phyloP scores from a whole-genome alignment of 148 eudicot genomes.

The Chenopodium berlandieri region DNA sequence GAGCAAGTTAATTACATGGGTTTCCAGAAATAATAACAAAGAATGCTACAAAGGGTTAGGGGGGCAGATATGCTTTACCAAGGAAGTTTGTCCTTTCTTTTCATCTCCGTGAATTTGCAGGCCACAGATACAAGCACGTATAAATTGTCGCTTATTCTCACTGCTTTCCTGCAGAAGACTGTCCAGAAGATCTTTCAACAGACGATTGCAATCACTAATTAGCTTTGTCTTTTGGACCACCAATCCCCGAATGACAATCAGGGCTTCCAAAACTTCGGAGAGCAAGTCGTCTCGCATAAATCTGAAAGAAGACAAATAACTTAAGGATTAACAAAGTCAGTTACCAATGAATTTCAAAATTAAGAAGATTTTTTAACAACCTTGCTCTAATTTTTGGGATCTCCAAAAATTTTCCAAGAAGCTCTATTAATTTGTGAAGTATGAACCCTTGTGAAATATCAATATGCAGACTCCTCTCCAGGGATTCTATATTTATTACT shows the following conservation, averaged over 20 bases:
- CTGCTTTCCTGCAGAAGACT: constrained; percentile 89
- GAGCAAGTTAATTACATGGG: background rate
- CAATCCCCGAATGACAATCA: constrained; percentile 89
- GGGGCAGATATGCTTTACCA: constrained; percentile 46
- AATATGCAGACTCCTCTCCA: constrained; percentile 94
- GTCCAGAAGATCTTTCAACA: constrained; percentile 91
- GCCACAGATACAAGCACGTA: constrained; percentile 87
- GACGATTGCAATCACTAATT: constrained; percentile 87
- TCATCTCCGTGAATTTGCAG: constrained; percentile 87
- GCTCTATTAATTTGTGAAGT: constrained; percentile 98
- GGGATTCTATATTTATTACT: constrained; percentile 75
- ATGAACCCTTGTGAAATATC: constrained; percentile 98
- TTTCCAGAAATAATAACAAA: background rate
- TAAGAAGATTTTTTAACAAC: constrained; percentile 32
- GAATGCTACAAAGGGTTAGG: background rate
- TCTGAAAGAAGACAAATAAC: constrained; percentile 39
- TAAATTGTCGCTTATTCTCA: constrained; percentile 90
- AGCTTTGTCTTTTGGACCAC: constrained; percentile 97
- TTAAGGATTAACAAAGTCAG: constrained; percentile 16
- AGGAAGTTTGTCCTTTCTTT: constrained; percentile 75
- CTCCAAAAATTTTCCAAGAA: constrained; percentile 94
- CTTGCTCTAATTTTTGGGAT: constrained; percentile 93
- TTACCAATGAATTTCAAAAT: constrained; percentile 4
- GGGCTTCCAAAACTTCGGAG: constrained; percentile 94
- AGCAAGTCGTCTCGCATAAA: constrained; percentile 89